These are phyloP conservation scores for Daldinia grandis DNA, from an alignment of 495 filamentous ascomycete species.

Conservation along the genomic window DNA sequence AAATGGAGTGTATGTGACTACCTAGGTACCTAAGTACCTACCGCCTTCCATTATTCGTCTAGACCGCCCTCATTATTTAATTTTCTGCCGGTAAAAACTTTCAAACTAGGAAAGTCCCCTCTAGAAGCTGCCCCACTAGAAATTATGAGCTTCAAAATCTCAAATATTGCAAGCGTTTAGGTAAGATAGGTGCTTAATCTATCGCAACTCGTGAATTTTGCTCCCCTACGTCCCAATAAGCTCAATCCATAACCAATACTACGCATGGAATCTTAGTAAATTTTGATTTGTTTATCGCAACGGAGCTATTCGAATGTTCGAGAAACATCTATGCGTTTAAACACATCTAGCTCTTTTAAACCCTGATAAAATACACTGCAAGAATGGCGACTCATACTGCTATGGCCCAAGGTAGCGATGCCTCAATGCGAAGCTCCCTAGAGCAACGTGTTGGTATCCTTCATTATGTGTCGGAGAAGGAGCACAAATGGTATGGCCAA, in stretches of 20 bases:
- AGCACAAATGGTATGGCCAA: constrained; percentile 41
- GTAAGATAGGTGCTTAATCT: background rate
- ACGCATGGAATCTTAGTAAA: background rate
- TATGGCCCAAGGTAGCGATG: constrained; percentile 46
- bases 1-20: no score
- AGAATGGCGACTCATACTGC: constrained; percentile 46
- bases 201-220: background rate
- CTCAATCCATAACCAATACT: background rate
- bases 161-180: background rate
- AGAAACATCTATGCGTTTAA: background rate
- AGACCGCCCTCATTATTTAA: background rate
- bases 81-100: constrained; percentile 34
- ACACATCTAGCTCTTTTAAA: background rate
- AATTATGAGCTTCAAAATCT: background rate
- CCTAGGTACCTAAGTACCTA: background rate
- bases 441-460: constrained; percentile 44
- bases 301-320: background rate
- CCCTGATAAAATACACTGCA: background rate
- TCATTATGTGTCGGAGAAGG: constrained; percentile 38
- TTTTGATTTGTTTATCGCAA: background rate
- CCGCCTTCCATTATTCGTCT: background rate
- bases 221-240: background rate
- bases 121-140: background rate
- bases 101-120: constrained; percentile 3
- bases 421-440: constrained; percentile 41